phyloP scores from a whole-genome alignment of 164 flowering plant species.

The Annona cherimola region DNA sequence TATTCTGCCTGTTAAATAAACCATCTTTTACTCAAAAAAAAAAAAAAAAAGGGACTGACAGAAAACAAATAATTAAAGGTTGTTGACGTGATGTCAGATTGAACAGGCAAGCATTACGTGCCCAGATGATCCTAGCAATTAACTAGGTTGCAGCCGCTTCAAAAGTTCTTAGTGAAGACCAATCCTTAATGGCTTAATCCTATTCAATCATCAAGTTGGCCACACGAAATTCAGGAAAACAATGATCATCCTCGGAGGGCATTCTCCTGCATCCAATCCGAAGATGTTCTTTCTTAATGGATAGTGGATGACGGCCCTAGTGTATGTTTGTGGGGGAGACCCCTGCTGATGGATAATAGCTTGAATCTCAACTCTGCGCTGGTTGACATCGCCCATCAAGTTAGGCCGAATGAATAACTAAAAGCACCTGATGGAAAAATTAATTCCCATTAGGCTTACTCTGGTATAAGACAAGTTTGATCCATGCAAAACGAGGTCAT shows the following conservation, averaged over 20 bases:
- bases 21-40: neutral
- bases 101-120: neutral
- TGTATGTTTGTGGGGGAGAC: neutral
- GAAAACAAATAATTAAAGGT: neutral
- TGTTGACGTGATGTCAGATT: neutral
- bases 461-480: too few species aligned
- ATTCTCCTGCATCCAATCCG: neutral
- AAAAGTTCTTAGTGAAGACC: neutral
- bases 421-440: neutral
- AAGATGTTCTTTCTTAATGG: neutral
- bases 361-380: neutral
- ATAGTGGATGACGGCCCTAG: neutral
- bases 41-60: constrained; percentile 2
- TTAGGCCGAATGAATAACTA: neutral
- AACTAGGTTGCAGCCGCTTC: neutral
- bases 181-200: neutral
- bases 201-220: neutral
- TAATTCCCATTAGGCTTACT: too few species aligned
- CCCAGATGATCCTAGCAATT: neutral
- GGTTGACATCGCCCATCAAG: neutral
- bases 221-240: neutral
- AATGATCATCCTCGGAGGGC: neutral
- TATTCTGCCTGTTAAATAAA: constrained; percentile 63
- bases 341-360: neutral
- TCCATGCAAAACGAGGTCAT: too few species aligned